Evolutionary conservation across 2,329 filamentous ascomycete species (phyloP).

Genomic region (Clathrospora elynae): DNA sequence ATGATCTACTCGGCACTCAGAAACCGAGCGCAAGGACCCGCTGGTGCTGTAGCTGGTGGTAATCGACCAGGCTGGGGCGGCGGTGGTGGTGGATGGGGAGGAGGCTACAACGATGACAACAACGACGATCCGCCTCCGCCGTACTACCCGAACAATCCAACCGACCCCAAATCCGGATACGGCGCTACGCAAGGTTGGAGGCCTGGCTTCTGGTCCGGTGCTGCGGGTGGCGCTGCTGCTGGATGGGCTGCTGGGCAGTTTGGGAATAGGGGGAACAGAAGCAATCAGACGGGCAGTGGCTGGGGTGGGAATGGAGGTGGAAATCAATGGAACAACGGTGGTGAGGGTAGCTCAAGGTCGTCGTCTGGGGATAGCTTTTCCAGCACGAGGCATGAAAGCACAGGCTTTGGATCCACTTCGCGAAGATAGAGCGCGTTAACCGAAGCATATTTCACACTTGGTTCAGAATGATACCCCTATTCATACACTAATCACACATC

Average conservation of each 20-base stretch:
- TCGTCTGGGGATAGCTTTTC: conserved; percentile 48
- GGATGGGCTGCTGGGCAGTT: conserved; percentile 65
- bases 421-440: conserved; percentile 28
- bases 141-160: conserved; percentile 46
- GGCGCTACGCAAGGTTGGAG: conserved; percentile 60
- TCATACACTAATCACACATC: neutral
- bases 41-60: conserved; percentile 28
- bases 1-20: conserved; percentile 64
- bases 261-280: conserved; percentile 38
- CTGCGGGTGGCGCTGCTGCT: conserved; percentile 70
- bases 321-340: conserved; percentile 44
- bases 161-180: conserved; percentile 27
- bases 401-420: conserved; percentile 72
- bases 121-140: conserved; percentile 58
- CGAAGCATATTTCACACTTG: conserved; percentile 14
- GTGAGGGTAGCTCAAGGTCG: conserved; percentile 45
- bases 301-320: conserved; percentile 41
- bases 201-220: conserved; percentile 76
- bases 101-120: conserved; percentile 35
- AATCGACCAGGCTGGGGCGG: conserved; percentile 47
- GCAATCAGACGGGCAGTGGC: conserved; percentile 47
- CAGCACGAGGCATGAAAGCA: conserved; percentile 66
- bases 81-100: conserved; percentile 50
- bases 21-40: conserved; percentile 34
- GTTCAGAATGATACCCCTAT: conserved; percentile 41